Conservation (phyloP, 1,284 basidiomycete genomes). For the Moniliella sp. region DNA sequence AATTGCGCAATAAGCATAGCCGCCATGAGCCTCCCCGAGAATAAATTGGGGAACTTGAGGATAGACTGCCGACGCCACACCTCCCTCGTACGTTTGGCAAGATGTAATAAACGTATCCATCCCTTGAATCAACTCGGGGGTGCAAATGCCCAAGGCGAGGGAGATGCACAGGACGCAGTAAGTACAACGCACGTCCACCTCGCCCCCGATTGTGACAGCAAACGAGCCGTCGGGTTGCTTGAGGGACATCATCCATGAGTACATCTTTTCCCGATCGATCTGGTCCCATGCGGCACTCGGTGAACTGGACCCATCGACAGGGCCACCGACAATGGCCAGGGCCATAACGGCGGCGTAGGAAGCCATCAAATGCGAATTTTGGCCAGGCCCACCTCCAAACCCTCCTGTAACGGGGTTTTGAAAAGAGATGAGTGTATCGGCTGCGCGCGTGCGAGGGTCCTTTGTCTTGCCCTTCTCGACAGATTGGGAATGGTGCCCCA, state of each 20-base stretch:
- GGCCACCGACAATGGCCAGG: conserved; percentile 55
- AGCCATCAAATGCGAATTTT: conserved; percentile 64
- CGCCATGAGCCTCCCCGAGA: conserved; percentile 84
- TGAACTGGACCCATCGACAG: conserved; percentile 32
- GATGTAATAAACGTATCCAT: conserved; percentile 35
- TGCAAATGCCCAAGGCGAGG: conserved; percentile 55
- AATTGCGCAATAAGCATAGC: conserved; percentile 80
- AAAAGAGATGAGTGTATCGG: conserved; percentile 26
- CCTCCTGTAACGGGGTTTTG: conserved; percentile 43
- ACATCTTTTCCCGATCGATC: conserved; percentile 43
- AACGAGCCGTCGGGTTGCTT: conserved; percentile 90
- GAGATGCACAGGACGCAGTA: conserved; percentile 57
- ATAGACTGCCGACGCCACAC: conserved; percentile 50
- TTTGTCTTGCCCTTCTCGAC: background rate
- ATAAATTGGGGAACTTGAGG: conserved; percentile 39
- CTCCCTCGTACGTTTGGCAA: conserved; percentile 94
- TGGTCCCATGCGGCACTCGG: conserved; percentile 28
- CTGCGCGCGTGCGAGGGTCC: conserved; percentile 11
- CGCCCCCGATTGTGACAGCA: conserved; percentile 61
- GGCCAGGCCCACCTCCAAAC: conserved; percentile 73
- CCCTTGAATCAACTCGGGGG: conserved; percentile 53
- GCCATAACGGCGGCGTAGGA: conserved; percentile 73
- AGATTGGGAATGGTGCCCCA: conserved; percentile 7
- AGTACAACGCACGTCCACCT: conserved; percentile 71
- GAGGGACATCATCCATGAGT: conserved; percentile 70